Percentiles rank a stretch among this genome's conserved stretches.
Conservation (phyloP, 768 basidiomycete species). For the Boletellus emodensis region DNA sequence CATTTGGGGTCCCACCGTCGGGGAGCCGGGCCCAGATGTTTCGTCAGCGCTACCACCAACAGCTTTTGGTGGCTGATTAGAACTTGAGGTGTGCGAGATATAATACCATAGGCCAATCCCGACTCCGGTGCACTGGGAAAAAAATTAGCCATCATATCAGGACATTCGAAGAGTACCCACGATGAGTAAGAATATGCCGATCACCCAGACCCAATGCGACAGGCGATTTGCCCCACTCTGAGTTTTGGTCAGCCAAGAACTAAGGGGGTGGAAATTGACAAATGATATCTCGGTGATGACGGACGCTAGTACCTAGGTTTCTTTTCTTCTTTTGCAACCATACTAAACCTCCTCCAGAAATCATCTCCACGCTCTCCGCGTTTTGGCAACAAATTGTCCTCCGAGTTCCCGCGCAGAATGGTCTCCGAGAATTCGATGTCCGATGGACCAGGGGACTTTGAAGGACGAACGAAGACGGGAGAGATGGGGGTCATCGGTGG, state of each 20-base stretch:
- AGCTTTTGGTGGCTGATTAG: constrained; percentile 52
- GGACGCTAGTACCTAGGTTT: constrained; percentile 41
- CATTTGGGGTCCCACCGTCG: constrained; percentile 10
- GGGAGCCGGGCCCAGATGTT: constrained; percentile 22
- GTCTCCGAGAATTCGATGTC: constrained; percentile 48
- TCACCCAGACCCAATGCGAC: constrained; percentile 67
- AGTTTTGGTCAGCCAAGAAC: constrained; percentile 67
- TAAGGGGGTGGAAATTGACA: constrained; percentile 20
- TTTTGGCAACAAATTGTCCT: constrained; percentile 62
- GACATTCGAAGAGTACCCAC: constrained; percentile 31
- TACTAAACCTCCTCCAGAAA: constrained; percentile 84
- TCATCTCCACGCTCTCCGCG: constrained; percentile 76
- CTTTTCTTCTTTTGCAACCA: constrained; percentile 70
- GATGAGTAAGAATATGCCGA: constrained; percentile 56
- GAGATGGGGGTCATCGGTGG: constrained; percentile 76
- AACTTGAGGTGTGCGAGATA: constrained; percentile 46
- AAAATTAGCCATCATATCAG: not conserved
- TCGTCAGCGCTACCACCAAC: constrained; percentile 62
- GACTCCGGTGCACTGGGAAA: constrained; percentile 43
- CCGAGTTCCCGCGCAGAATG: constrained; percentile 66
- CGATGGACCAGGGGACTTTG: constrained; percentile 32
- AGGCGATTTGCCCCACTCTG: constrained; percentile 48
- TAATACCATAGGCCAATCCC: constrained; percentile 61
- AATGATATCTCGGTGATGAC: not conserved
- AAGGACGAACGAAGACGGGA: constrained; percentile 71